Evolutionary conservation across 2,329 filamentous ascomycete genomes (phyloP).

Genomic region (Geosmithia flava): DNA sequence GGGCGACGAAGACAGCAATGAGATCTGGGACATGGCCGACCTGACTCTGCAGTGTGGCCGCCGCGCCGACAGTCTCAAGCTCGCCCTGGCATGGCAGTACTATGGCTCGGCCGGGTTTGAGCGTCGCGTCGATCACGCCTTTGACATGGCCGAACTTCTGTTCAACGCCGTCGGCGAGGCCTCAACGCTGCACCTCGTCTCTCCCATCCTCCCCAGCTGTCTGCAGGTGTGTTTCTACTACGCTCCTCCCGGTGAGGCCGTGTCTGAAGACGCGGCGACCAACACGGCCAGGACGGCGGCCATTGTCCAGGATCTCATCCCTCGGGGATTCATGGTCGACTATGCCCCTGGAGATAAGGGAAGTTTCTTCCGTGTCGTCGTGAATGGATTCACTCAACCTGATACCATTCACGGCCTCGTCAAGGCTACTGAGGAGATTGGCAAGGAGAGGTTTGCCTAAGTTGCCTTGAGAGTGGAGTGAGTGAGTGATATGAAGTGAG

Average conservation of each 20-base stretch:
- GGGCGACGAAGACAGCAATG: constrained; percentile 25
- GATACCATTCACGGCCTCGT: constrained; percentile 41
- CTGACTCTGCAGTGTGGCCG: constrained; percentile 89
- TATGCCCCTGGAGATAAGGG: constrained; percentile 45
- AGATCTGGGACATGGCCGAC: constrained; percentile 83
- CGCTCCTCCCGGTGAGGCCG: constrained; percentile 39
- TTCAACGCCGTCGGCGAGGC: constrained; percentile 41
- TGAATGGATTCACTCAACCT: constrained; percentile 41
- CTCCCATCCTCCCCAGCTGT: constrained; percentile 68
- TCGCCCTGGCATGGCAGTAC: constrained; percentile 82
- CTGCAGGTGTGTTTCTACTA: constrained; percentile 95
- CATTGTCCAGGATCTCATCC: constrained; percentile 34
- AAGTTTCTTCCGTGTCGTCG: constrained; percentile 46
- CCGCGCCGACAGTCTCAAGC: constrained; percentile 72
- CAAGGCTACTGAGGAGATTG: constrained; percentile 37
- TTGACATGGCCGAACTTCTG: constrained; percentile 59
- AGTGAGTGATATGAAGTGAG: too few relatives aligned
- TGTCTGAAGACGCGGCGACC: constrained; percentile 18
- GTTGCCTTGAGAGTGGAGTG: too few relatives aligned
- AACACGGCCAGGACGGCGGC: constrained; percentile 37
- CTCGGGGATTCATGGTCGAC: constrained; percentile 46
- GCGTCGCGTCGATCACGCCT: constrained; percentile 58
- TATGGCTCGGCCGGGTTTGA: constrained; percentile 69
- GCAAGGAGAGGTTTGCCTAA: constrained; percentile 10
- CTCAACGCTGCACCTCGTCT: constrained; percentile 58